phyloP scores from a whole-genome alignment of 2,329 filamentous ascomycete genomes.

The Thelonectria blattea region DNA sequence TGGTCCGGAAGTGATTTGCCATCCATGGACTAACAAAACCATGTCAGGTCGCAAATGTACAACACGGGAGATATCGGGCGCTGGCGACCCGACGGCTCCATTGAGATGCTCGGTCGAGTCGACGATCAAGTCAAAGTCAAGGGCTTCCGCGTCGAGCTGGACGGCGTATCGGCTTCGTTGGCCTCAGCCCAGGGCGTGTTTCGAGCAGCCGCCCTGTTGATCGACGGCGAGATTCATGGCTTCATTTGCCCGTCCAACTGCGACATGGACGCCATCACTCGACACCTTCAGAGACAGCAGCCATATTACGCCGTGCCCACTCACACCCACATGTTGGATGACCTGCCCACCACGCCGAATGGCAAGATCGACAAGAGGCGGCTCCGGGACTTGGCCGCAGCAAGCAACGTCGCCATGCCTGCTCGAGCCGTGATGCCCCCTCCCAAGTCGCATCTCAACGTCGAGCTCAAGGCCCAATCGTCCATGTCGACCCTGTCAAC shows the following conservation, averaged over 20 bases:
- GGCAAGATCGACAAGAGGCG: conserved; percentile 62
- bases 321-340: conserved; percentile 49
- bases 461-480: conserved; percentile 41
- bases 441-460: conserved; percentile 5
- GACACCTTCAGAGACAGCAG: conserved; percentile 50
- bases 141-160: conserved; percentile 66
- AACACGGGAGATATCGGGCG: conserved; percentile 65
- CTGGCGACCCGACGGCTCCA: conserved; percentile 59
- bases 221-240: conserved; percentile 56
- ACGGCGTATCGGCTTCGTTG: conserved; percentile 60
- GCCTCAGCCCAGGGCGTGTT: conserved; percentile 53
- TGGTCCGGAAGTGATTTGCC: background rate
- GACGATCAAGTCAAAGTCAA: conserved; percentile 69
- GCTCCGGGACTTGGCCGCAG: conserved; percentile 45
- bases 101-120: conserved; percentile 62
- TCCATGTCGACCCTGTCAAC: conserved; percentile 40
- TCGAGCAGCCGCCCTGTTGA: conserved; percentile 54
- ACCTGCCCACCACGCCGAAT: conserved; percentile 58
- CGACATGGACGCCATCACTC: conserved; percentile 46
- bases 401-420: conserved; percentile 11
- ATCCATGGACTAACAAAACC: conserved; percentile 6
- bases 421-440: conserved; percentile 10
- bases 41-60: conserved; percentile 56
- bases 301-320: conserved; percentile 63
- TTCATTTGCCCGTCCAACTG: conserved; percentile 52